Evolutionary conservation across 306 rosid species (phyloP).

Genomic region (Corylus avellana): DNA sequence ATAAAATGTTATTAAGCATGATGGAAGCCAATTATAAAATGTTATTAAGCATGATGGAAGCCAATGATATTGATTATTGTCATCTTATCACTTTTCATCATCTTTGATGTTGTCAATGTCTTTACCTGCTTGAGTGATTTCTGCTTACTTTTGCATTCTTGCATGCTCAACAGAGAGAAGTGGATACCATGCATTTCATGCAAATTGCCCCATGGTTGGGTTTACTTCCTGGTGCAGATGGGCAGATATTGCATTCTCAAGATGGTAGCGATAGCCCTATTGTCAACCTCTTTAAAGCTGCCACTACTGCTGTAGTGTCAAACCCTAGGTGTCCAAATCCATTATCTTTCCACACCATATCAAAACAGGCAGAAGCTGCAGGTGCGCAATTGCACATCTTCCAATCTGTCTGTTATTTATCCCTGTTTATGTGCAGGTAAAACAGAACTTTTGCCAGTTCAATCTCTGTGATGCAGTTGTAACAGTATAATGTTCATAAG

Average conservation of each 20-base stretch:
- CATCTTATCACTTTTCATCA: slow-evolving; percentile 3
- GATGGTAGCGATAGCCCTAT: slow-evolving; percentile 94
- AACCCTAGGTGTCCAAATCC: slow-evolving; percentile 70
- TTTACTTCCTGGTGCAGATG: slow-evolving; percentile 86
- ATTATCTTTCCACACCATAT: slow-evolving; percentile 70
- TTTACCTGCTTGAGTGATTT: background rate
- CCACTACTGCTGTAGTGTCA: slow-evolving; percentile 71
- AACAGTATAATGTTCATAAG: background rate
- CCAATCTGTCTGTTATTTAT: background rate
- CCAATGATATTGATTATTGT: background rate
- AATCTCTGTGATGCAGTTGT: background rate
- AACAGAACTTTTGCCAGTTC: background rate
- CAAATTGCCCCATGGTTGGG: slow-evolving; percentile 99
- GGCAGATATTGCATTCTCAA: slow-evolving; percentile 80
- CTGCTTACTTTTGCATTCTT: slow-evolving; percentile 9
- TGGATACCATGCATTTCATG: slow-evolving; percentile 83
- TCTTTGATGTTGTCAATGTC: background rate
- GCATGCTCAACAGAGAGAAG: slow-evolving; percentile 70
- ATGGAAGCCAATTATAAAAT: background rate
- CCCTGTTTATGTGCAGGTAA: background rate
- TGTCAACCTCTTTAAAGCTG: slow-evolving; percentile 83
- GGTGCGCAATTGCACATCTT: slow-evolving; percentile 46
- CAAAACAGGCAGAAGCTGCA: slow-evolving; percentile 99
- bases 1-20: background rate
- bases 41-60: background rate